phyloP scores from a whole-genome alignment of 2,329 filamentous ascomycete species.

The Sporothrix curviconia region DNA sequence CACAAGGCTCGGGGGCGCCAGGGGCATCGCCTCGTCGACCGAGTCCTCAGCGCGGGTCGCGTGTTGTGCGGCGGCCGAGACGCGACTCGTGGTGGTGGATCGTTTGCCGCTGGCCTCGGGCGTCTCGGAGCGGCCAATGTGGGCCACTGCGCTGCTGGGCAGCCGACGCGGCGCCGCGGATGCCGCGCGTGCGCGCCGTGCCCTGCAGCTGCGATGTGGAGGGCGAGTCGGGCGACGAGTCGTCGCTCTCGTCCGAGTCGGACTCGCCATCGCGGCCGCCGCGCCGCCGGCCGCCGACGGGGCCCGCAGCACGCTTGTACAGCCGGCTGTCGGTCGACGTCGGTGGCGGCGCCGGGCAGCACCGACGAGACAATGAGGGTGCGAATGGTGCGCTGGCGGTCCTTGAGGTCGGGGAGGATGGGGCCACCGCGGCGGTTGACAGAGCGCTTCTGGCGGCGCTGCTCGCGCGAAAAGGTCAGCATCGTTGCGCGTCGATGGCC shows the following conservation, averaged over 20 bases:
- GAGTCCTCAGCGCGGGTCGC: constrained; percentile 59
- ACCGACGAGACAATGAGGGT: constrained; percentile 90
- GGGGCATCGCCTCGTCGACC: constrained; percentile 49
- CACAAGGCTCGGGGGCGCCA: constrained; percentile 61
- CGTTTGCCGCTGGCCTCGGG: constrained; percentile 57
- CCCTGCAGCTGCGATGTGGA: constrained; percentile 58
- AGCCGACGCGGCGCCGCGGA: constrained; percentile 80
- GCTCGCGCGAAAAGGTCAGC: constrained; percentile 86
- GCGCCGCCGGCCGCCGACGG: constrained; percentile 46
- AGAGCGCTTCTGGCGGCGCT: constrained; percentile 88
- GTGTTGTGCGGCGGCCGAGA: constrained; percentile 50
- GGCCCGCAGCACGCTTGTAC: constrained; percentile 68
- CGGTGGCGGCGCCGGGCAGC: constrained; percentile 75
- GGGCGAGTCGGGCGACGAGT: constrained; percentile 80
- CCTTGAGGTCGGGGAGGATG: constrained; percentile 89
- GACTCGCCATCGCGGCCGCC: constrained; percentile 55
- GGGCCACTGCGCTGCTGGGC: constrained; percentile 84
- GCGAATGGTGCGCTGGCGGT: constrained; percentile 85
- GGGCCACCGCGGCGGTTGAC: constrained; percentile 90
- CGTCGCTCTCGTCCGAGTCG: constrained; percentile 87
- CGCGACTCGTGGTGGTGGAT: constrained; percentile 67
- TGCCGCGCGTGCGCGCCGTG: constrained; percentile 77
- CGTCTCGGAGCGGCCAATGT: constrained; percentile 76
- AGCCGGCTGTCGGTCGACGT: constrained; percentile 79
- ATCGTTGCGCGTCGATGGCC: constrained; percentile 84